phyloP scores from a whole-genome alignment of 495 filamentous ascomycete genomes.

The Xylaria acuta region DNA sequence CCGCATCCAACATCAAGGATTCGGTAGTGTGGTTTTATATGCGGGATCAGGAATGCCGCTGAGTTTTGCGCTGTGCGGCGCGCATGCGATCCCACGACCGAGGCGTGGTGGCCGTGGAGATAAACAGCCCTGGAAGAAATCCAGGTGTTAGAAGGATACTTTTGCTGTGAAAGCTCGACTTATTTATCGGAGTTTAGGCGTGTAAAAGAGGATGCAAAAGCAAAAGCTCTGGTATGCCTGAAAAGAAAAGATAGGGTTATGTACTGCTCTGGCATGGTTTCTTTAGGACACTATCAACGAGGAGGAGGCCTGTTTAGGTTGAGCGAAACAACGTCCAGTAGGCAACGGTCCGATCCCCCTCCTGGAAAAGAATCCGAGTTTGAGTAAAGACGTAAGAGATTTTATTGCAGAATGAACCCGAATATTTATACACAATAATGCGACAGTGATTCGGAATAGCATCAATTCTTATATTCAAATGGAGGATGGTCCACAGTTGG shows the following conservation, averaged over 20 bases:
- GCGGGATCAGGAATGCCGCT: constrained; percentile 56
- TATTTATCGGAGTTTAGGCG: not conserved
- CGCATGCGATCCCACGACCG: constrained; percentile 57
- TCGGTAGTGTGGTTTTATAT: constrained; percentile 53
- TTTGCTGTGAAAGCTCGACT: not conserved
- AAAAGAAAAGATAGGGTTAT: not conserved
- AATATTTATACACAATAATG: not conserved
- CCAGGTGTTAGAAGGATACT: not conserved
- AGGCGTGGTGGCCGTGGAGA: constrained; percentile 56
- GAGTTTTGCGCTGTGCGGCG: constrained; percentile 62
- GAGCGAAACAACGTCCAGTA: not conserved
- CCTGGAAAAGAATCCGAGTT: not conserved
- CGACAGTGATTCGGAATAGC: not conserved
- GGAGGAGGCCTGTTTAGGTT: not conserved
- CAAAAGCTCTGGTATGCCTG: not conserved
- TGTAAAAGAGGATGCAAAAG: not conserved
- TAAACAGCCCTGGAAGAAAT: constrained; percentile 44
- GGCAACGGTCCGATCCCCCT: not conserved
- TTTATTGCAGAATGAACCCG: not conserved
- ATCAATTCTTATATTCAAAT: not conserved
- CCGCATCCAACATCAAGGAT: constrained; percentile 66
- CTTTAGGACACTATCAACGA: not conserved
- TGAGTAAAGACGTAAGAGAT: not conserved
- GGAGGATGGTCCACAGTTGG: not conserved
- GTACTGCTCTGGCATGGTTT: constrained; percentile 20